Base-by-base conservation (phyloP, 768 basidiomycete genomes). In the Filobasidium wieringae region DNA sequence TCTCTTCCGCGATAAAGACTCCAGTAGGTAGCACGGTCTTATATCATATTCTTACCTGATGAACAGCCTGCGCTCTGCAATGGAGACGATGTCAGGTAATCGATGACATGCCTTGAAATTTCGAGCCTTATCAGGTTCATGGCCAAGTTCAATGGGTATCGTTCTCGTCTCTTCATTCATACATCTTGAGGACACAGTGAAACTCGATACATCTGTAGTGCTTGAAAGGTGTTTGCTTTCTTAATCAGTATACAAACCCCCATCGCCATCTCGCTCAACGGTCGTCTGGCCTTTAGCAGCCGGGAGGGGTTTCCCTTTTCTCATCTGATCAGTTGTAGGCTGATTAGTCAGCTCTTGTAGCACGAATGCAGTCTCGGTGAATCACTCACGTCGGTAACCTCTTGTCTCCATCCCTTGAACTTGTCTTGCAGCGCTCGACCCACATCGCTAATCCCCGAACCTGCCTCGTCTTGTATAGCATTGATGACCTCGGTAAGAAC, bases 401-500 rank as follows among this genome's bases (percentile, higher is more conserved):
- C 70, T 19, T 64, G 63, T 22, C 70, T 49, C 68, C 70, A 70
- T 7, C 40, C 60, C 53, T 70, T 63, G n/a, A 73, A 55, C 50
- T 64, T 64, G 14, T 37, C 45, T 14, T 68, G 65, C 27, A 73
- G 53, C 1, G 64, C 64, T 51, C 71, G 65, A 1, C 61, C 72
- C 2, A 66, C 64, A 11, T 60, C 63, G 9, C 70, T 69, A 27
- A 72, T 22, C 0, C 69, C 69, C 0, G 62, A 62, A 0, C 59
- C 63, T 2, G 61, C 57, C 51, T 73, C 72, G 32, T 67, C 70
- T 36, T 72, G 40, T 61, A 73, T 64, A 17, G 67, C 59, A 17
- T 71, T 64, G 41, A 73, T 70, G 14, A 68, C 67, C 27, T 59
- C 62, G 0, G 72, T 67, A 41, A 73, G 66, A n/a, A 68, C 64